A percentile compares a stretch with the other conserved stretches of the same genome.
Conservation (phyloP, 148 eudicot species). For the Nepenthes gracilis region DNA sequence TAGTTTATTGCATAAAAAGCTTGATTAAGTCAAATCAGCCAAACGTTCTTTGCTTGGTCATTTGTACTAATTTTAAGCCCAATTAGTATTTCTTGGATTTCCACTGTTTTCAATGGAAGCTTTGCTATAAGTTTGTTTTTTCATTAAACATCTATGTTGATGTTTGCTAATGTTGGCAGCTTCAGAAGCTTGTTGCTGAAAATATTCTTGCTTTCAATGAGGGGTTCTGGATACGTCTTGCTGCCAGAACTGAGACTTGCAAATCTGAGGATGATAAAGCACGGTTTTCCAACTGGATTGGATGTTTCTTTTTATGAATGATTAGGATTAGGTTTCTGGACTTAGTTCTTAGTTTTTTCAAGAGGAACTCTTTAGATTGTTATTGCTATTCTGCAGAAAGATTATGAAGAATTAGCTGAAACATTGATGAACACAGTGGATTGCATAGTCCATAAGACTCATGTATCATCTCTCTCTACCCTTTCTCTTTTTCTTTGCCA, state of each 20-base stretch:
- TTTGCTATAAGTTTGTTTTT: no score
- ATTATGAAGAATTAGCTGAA: constrained; percentile 89
- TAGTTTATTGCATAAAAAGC: no score
- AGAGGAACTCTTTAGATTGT: not conserved
- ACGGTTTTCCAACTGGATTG: constrained; percentile 19
- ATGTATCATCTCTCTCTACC: constrained; percentile 26
- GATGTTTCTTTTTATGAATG: not conserved
- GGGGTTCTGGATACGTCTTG: constrained; percentile 94
- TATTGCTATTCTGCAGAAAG: constrained; percentile 47
- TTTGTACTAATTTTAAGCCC: no score
- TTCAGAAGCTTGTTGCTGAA: constrained; percentile 81
- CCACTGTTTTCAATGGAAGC: no score
- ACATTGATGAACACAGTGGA: constrained; percentile 83
- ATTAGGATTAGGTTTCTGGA: not conserved
- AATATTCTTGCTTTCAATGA: constrained; percentile 93
- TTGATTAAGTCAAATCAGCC: no score
- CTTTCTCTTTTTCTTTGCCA: constrained; percentile 6
- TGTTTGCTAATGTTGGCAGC: constrained; percentile 27
- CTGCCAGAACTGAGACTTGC: constrained; percentile 91
- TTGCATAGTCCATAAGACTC: constrained; percentile 71
- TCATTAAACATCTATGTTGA: no score
- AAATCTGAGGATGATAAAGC: constrained; percentile 97
- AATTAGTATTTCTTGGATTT: no score
- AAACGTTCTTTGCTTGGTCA: no score
- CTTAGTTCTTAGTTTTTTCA: not conserved